Evolutionary conservation across 345 rosid species (phyloP).

Genomic region (Linum trigynum): DNA sequence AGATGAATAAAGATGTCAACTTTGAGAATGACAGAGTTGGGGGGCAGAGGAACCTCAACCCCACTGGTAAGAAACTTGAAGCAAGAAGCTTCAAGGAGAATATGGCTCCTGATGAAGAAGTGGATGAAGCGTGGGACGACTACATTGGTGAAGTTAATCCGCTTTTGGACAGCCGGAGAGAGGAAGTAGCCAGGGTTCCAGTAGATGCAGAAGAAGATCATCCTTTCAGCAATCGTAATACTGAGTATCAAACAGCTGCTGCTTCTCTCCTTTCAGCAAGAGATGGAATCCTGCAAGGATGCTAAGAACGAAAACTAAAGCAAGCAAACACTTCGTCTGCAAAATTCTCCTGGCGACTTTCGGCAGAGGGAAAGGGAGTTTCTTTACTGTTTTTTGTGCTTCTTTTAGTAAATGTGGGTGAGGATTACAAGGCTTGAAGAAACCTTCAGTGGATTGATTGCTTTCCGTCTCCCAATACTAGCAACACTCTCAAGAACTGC

Average conservation of each 20-base stretch:
- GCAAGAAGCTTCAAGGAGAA: slow-evolving; percentile 30
- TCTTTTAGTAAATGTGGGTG: too few relatives aligned
- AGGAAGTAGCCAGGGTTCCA: slow-evolving; percentile 5
- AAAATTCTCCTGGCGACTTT: not conserved
- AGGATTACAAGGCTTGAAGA: too few relatives aligned
- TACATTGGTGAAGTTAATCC: slow-evolving; percentile 27
- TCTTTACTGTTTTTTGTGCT: too few relatives aligned
- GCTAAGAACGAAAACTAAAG: slow-evolving; percentile 9
- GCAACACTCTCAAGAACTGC: not conserved
- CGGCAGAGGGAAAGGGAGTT: too few relatives aligned
- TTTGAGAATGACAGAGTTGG: not conserved
- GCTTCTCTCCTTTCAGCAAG: slow-evolving; percentile 32
- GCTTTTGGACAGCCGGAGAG: slow-evolving; percentile 25
- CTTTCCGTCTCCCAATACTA: too few relatives aligned
- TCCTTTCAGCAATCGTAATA: slow-evolving; percentile 25
- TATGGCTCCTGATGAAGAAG: slow-evolving; percentile 23
- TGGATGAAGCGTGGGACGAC: slow-evolving; percentile 19
- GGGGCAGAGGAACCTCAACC: not conserved
- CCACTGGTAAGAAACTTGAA: slow-evolving; percentile 14
- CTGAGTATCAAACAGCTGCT: slow-evolving; percentile 19
- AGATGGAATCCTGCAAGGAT: slow-evolving; percentile 26
- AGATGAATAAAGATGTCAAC: slow-evolving; percentile 1
- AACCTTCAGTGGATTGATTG: too few relatives aligned
- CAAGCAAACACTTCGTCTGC: slow-evolving; percentile 1
- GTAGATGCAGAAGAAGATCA: slow-evolving; percentile 29